A percentile compares a stretch with the other conserved stretches of the same genome.
These are phyloP conservation scores for Castanopsis chinensis DNA, from an alignment of 306 rosid genomes.

Conservation along the genomic window DNA sequence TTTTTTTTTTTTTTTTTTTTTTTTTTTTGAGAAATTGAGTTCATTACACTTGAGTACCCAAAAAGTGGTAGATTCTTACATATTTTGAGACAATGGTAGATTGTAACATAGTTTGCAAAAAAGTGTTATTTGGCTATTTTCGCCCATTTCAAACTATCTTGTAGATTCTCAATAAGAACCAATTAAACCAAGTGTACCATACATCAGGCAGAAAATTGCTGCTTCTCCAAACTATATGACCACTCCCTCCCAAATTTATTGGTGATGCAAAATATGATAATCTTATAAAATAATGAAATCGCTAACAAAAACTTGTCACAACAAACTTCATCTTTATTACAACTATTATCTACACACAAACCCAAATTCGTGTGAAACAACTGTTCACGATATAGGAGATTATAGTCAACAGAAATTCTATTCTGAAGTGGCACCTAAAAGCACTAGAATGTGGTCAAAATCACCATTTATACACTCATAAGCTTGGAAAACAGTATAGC, in stretches of 20 bases:
- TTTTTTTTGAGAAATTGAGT: too few species aligned
- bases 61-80: too few species aligned
- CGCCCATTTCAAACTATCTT: not conserved
- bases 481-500: not conserved
- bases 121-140: too few species aligned
- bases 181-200: not conserved
- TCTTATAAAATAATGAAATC: not conserved
- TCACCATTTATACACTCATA: not conserved
- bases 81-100: too few species aligned
- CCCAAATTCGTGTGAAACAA: not conserved
- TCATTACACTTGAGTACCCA: too few species aligned
- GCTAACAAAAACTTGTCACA: not conserved
- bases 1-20: too few species aligned
- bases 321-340: not conserved
- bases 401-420: not conserved
- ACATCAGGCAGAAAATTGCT: not conserved
- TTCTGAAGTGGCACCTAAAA: not conserved
- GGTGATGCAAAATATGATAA: not conserved
- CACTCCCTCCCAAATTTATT: not conserved
- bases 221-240: not conserved
- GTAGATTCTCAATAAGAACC: not conserved
- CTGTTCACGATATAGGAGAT: not conserved
- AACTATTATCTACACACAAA: not conserved
- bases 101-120: too few species aligned
- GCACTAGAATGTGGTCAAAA: not conserved